Evolutionary conservation across 2,329 filamentous ascomycete species (phyloP).

Genomic region (Fusarium circinatum): DNA sequence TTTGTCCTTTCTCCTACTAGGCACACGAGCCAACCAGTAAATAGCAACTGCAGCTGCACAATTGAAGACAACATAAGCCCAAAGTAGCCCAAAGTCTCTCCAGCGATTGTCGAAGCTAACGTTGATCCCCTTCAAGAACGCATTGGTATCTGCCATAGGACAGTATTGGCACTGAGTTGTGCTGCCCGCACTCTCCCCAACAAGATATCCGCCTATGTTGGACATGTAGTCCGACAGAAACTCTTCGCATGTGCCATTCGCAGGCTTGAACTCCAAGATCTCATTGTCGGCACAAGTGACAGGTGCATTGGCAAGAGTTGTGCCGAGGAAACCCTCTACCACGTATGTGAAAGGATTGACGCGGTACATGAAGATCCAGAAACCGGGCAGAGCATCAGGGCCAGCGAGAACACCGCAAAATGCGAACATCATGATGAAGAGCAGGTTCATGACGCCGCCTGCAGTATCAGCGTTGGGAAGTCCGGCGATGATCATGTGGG

Average conservation of each 20-base stretch:
- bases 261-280: not conserved
- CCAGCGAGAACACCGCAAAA: conserved; percentile 73
- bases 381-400: conserved; percentile 69
- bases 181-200: not conserved
- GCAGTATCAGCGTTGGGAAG: conserved; percentile 71
- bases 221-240: conserved; percentile 10
- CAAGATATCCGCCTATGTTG: not conserved
- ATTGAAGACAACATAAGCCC: conserved; percentile 63
- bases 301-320: conserved; percentile 67
- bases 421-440: conserved; percentile 70
- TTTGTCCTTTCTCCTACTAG: conserved; percentile 33
- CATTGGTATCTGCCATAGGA: conserved; percentile 43
- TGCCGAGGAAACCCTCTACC: conserved; percentile 71
- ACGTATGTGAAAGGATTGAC: conserved; percentile 80
- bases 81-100: conserved; percentile 66
- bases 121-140: conserved; percentile 52
- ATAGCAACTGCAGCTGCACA: conserved; percentile 57
- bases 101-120: conserved; percentile 61
- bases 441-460: conserved; percentile 71
- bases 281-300: conserved; percentile 3
- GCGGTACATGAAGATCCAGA: conserved; percentile 83
- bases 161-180: conserved; percentile 57
- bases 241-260: not conserved
- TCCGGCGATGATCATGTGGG: conserved; percentile 71
- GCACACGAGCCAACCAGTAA: conserved; percentile 57